Percentiles rank a stretch among this genome's conserved stretches.
These are phyloP conservation scores for Zelopaecilomyces penicillatus DNA, from an alignment of 2,329 filamentous ascomycete genomes.

Conservation along the genomic window DNA sequence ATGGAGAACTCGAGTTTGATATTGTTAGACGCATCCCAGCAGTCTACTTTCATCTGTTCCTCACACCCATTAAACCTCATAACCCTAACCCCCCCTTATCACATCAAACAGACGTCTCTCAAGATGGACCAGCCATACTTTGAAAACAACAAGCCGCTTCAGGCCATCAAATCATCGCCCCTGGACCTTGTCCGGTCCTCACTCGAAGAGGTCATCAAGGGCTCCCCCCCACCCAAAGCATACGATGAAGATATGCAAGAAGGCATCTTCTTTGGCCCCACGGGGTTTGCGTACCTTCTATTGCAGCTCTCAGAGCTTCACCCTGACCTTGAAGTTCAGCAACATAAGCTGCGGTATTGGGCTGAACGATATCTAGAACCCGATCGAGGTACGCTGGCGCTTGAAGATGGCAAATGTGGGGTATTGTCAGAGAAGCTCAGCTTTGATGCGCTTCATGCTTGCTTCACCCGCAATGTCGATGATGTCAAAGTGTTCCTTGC, in stretches of 20 bases:
- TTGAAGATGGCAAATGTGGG: constrained; percentile 39
- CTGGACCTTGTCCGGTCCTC: constrained; percentile 22
- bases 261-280: constrained; percentile 47
- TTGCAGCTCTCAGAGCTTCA: constrained; percentile 36
- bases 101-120: too few relatives aligned
- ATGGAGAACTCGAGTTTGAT: too few relatives aligned
- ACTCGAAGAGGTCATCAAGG: constrained; percentile 27
- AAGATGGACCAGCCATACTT: too few relatives aligned
- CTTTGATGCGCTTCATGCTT: constrained; percentile 36
- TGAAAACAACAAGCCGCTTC: too few relatives aligned
- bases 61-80: too few relatives aligned
- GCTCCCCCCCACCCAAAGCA: constrained; percentile 26
- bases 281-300: constrained; percentile 48
- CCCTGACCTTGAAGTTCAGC: constrained; percentile 34
- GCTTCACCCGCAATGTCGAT: constrained; percentile 29
- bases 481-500: constrained; percentile 33
- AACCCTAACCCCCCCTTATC: too few relatives aligned
- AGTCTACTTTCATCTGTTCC: too few relatives aligned
- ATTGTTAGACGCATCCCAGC: too few relatives aligned
- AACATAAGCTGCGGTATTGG: constrained; percentile 36
- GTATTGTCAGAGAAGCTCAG: constrained; percentile 41
- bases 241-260: constrained; percentile 28
- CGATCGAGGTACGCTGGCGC: constrained; percentile 21
- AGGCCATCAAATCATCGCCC: constrained; percentile 10
- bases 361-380: constrained; percentile 39